Percentiles rank a stretch among this genome's conserved stretches.
These are phyloP conservation scores for Centrapalus pauciflorus DNA, from an alignment of 129 eudicot genomes.

Conservation along the genomic window DNA sequence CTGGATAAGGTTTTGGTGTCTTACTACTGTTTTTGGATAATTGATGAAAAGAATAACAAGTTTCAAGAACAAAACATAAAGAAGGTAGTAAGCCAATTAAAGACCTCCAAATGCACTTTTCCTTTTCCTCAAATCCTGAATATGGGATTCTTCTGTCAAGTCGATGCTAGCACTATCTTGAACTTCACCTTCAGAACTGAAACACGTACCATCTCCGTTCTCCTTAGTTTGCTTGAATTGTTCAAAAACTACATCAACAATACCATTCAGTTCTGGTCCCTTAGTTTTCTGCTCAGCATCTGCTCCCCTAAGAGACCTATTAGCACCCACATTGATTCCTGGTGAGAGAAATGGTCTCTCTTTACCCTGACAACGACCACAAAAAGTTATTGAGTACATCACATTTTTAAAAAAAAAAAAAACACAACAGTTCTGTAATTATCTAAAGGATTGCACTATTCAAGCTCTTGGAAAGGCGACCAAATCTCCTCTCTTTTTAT, in stretches of 20 bases:
- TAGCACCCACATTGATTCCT: slow-evolving; percentile 10
- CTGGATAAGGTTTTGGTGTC: background rate
- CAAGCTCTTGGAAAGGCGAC: background rate
- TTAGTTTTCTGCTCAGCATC: slow-evolving; percentile 17
- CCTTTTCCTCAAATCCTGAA: slow-evolving; percentile 29
- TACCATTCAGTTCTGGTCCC: slow-evolving; percentile 21
- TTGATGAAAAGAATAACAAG: background rate
- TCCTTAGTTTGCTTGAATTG: slow-evolving; percentile 41
- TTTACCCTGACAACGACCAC: slow-evolving; percentile 43
- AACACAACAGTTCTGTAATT: background rate
- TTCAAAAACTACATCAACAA: slow-evolving; percentile 39
- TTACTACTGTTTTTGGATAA: background rate
- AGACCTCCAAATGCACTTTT: slow-evolving; percentile 35
- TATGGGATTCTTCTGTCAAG: slow-evolving; percentile 17
- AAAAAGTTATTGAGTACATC: background rate
- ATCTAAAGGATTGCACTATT: background rate
- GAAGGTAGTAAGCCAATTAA: background rate
- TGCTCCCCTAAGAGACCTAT: slow-evolving; percentile 6
- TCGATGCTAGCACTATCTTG: slow-evolving; percentile 13
- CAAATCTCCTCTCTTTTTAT: background rate
- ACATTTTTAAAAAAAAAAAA: background rate
- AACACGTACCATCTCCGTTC: background rate
- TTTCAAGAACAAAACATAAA: background rate
- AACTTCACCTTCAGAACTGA: slow-evolving; percentile 15
- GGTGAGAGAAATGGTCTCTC: slow-evolving; percentile 45